Percentiles rank a stretch among this genome's conserved stretches.
Evolutionary conservation across 768 basidiomycete species (phyloP).

Genomic region (Mycena alexandri): DNA sequence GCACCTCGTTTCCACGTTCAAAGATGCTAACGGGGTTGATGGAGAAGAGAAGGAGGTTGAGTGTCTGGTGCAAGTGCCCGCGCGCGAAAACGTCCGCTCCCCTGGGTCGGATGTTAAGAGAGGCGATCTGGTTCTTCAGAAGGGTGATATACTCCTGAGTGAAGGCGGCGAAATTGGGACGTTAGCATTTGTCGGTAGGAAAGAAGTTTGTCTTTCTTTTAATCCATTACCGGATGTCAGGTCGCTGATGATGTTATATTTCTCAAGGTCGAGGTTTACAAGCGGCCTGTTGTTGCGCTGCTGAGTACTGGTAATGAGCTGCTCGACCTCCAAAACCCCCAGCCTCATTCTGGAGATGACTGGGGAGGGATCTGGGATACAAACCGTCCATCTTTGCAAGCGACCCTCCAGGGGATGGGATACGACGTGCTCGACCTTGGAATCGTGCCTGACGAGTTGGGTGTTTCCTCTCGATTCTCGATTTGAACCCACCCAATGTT

Average conservation of each 20-base stretch:
- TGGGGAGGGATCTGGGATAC: conserved; percentile 90
- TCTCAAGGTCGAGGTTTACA: conserved; percentile 73
- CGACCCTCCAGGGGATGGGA: conserved; percentile 77
- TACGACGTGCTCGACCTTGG: conserved; percentile 86
- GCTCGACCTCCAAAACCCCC: conserved; percentile 66
- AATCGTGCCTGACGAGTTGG: conserved; percentile 80
- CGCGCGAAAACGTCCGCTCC: conserved; percentile 78
- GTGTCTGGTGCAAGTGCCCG: conserved; percentile 70
- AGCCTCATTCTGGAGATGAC: conserved; percentile 45
- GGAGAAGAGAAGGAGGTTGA: conserved; percentile 81
- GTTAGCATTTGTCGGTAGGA: conserved; percentile 81
- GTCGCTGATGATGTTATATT: neutral
- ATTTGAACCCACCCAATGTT: neutral
- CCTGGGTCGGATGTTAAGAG: conserved; percentile 80
- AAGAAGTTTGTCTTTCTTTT: conserved; percentile 59
- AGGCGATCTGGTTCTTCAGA: conserved; percentile 76
- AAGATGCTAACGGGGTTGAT: conserved; percentile 52
- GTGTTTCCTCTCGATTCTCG: conserved; percentile 28
- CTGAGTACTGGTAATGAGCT: conserved; percentile 92
- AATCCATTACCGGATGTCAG: neutral
- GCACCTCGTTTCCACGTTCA: conserved; percentile 68
- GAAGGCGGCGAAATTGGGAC: conserved; percentile 89
- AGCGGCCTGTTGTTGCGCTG: conserved; percentile 82
- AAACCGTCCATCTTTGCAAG: conserved; percentile 83
- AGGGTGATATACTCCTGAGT: conserved; percentile 70